Conservation (phyloP, 2,329 filamentous ascomycete species). For the Chaetoscypha palmicola region DNA sequence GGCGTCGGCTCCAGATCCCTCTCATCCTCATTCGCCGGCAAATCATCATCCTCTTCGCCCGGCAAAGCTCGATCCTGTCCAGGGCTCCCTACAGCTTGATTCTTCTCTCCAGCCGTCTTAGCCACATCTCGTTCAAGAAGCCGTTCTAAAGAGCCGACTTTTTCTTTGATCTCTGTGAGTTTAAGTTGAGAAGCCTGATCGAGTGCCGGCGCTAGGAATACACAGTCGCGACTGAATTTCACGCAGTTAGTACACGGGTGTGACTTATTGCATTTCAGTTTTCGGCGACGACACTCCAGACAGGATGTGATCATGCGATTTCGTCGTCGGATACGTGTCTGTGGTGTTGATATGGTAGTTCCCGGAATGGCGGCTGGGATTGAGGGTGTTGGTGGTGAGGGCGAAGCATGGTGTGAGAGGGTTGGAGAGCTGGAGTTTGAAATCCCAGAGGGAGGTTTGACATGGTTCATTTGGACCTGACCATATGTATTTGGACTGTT, state of each 20-base stretch:
- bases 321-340: slow-evolving; percentile 35
- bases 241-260: slow-evolving; percentile 52
- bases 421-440: slow-evolving; percentile 5
- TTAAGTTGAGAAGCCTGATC: slow-evolving; percentile 63
- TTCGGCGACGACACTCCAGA: slow-evolving; percentile 65
- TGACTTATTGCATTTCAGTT: slow-evolving; percentile 70
- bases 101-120: slow-evolving; percentile 31
- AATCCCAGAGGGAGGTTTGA: not conserved
- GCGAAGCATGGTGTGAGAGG: slow-evolving; percentile 3
- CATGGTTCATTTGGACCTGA: slow-evolving; percentile 3
- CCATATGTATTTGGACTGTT: slow-evolving; percentile 7
- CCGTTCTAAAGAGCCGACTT: slow-evolving; percentile 64
- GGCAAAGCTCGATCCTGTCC: slow-evolving; percentile 28
- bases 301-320: slow-evolving; percentile 64
- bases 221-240: slow-evolving; percentile 42
- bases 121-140: slow-evolving; percentile 63
- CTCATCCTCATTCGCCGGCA: slow-evolving; percentile 44
- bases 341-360: slow-evolving; percentile 13
- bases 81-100: slow-evolving; percentile 5
- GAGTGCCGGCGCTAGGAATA: slow-evolving; percentile 36
- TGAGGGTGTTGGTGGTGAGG: slow-evolving; percentile 7
- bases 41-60: slow-evolving; percentile 42
- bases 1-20: slow-evolving; percentile 58
- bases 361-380: not conserved
- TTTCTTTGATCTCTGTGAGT: slow-evolving; percentile 71